phyloP scores from a whole-genome alignment of 1,284 basidiomycete genomes.

The Xerocomus nothofagi region DNA sequence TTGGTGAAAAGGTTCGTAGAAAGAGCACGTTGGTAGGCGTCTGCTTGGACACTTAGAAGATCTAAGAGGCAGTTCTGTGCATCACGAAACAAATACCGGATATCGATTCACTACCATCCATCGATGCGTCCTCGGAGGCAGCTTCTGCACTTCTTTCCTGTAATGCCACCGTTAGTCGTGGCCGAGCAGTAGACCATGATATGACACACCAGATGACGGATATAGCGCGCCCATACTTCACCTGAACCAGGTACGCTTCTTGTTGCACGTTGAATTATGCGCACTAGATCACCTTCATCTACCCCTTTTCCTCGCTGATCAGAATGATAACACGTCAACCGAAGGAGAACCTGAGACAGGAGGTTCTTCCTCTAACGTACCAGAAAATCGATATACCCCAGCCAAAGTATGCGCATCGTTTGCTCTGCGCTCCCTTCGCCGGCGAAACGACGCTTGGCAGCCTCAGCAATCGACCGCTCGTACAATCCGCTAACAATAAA shows the following conservation, averaged over 20 bases:
- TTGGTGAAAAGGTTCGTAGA: constrained; percentile 51
- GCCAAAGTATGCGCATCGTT: constrained; percentile 61
- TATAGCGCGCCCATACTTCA: constrained; percentile 71
- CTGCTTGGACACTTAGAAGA: constrained; percentile 37
- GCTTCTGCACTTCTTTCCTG: constrained; percentile 43
- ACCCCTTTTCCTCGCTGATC: constrained; percentile 49
- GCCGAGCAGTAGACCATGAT: background rate
- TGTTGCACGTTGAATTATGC: constrained; percentile 52
- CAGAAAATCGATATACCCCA: constrained; percentile 60
- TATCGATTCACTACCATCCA: constrained; percentile 40
- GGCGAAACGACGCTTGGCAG: constrained; percentile 54
- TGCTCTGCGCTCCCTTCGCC: constrained; percentile 57
- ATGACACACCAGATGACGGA: constrained; percentile 57
- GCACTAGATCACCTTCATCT: constrained; percentile 42
- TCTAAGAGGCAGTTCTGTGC: background rate
- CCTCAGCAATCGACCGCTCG: constrained; percentile 77
- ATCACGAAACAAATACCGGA: constrained; percentile 25
- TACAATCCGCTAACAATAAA: constrained; percentile 63
- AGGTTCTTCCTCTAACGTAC: constrained; percentile 29
- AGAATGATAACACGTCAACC: constrained; percentile 3
- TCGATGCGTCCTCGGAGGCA: constrained; percentile 19
- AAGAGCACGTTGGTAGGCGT: constrained; percentile 57
- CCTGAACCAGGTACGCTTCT: constrained; percentile 70
- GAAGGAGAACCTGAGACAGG: background rate
- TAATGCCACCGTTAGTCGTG: background rate